phyloP scores from a whole-genome alignment of 176 grass and related monocot genomes.

The Alopecurus myosuroides region DNA sequence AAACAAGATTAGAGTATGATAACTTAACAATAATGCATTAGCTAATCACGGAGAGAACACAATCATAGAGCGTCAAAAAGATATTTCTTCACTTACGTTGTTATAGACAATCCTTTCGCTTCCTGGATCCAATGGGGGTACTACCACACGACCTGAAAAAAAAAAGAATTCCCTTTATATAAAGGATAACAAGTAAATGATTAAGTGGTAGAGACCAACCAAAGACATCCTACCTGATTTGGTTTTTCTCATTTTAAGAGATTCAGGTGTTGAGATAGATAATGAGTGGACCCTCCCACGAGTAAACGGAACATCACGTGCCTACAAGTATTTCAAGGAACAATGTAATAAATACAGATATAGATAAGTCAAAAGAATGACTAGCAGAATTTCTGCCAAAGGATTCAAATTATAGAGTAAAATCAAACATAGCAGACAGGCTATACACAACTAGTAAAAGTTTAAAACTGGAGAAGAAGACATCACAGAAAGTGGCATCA shows the following conservation, averaged over 20 bases:
- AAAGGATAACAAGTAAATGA: background rate
- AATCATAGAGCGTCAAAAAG: background rate
- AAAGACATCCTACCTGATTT: constrained; percentile 34
- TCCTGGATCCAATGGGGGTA: constrained; percentile 12
- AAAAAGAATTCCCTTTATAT: background rate
- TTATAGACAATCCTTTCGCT: constrained; percentile 30
- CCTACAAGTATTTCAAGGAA: constrained; percentile 17
- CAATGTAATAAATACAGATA: constrained; percentile 18
- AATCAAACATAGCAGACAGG: background rate
- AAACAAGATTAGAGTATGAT: background rate
- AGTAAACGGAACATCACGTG: background rate
- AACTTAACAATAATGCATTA: background rate
- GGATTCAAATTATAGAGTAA: background rate
- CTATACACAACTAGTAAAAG: background rate
- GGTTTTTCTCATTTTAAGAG: constrained; percentile 32
- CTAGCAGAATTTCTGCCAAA: background rate
- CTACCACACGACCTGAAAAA: constrained; percentile 33
- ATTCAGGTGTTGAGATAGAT: constrained; percentile 20
- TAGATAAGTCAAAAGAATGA: background rate
- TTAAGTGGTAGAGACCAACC: background rate
- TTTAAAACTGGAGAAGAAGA: background rate
- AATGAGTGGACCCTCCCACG: background rate
- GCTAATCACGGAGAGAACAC: background rate
- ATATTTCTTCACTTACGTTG: constrained; percentile 14
- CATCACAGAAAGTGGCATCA: background rate